phyloP scores from a whole-genome alignment of 2,329 filamentous ascomycete genomes.

The Didymosphaeria variabile region DNA sequence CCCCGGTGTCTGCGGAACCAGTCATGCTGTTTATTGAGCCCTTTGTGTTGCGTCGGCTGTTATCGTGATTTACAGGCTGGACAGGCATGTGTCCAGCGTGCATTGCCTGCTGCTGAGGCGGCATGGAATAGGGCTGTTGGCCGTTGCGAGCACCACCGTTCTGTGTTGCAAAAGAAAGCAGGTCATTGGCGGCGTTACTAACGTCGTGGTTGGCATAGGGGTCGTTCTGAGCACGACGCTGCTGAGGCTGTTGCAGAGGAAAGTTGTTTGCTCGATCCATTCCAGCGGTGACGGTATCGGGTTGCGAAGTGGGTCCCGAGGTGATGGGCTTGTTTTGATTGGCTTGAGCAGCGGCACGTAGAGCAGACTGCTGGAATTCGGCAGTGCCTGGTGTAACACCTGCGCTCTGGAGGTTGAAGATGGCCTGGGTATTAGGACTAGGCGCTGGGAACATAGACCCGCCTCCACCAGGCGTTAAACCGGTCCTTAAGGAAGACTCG shows the following conservation, averaged over 20 bases:
- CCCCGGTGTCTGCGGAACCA: conserved; percentile 63
- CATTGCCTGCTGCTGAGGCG: conserved; percentile 48
- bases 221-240: conserved; percentile 59
- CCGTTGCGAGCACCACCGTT: conserved; percentile 66
- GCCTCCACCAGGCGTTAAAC: conserved; percentile 91
- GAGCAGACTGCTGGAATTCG: conserved; percentile 92
- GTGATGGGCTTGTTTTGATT: conserved; percentile 53
- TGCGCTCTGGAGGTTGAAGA: conserved; percentile 82
- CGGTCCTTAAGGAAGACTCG: conserved; percentile 91
- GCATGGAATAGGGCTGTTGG: conserved; percentile 59
- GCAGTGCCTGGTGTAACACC: conserved; percentile 88
- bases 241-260: conserved; percentile 54
- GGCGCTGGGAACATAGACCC: conserved; percentile 97
- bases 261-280: conserved; percentile 66
- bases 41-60: conserved; percentile 60
- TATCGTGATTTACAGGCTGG: conserved; percentile 58
- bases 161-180: conserved; percentile 84
- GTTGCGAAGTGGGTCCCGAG: conserved; percentile 54
- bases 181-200: conserved; percentile 92
- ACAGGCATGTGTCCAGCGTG: conserved; percentile 58
- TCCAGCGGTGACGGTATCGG: conserved; percentile 52
- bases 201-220: conserved; percentile 87
- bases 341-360: conserved; percentile 73
- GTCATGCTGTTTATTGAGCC: conserved; percentile 67
- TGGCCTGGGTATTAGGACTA: conserved; percentile 83